These are phyloP conservation scores for Xanthoparmelia taractica DNA, from an alignment of 495 filamentous ascomycete genomes.

Conservation along the genomic window DNA sequence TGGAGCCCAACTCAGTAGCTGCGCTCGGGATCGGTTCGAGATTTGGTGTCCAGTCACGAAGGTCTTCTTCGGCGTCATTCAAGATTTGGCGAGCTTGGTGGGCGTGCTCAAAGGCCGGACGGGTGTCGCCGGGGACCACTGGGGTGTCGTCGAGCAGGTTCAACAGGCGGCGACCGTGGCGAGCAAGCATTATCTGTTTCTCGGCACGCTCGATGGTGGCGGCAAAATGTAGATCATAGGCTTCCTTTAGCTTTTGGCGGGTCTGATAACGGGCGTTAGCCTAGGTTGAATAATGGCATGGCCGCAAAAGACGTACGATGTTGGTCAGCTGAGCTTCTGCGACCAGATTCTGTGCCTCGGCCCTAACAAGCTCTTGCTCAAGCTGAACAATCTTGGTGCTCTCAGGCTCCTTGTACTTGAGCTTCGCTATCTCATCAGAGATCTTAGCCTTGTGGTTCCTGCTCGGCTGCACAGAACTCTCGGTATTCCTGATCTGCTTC, in stretches of 20 bases:
- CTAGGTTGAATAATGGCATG: not conserved
- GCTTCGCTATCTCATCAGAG: slow-evolving; percentile 77
- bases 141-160: slow-evolving; percentile 87
- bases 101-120: slow-evolving; percentile 55
- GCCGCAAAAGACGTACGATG: slow-evolving; percentile 48
- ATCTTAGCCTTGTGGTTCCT: slow-evolving; percentile 78
- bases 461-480: slow-evolving; percentile 84
- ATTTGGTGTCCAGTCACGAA: slow-evolving; percentile 63
- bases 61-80: slow-evolving; percentile 86
- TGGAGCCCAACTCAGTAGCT: slow-evolving; percentile 29
- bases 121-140: slow-evolving; percentile 75
- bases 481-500: slow-evolving; percentile 88
- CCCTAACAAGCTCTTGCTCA: slow-evolving; percentile 92
- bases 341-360: slow-evolving; percentile 90
- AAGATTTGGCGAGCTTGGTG: slow-evolving; percentile 68
- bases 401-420: slow-evolving; percentile 83
- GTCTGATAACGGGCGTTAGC: slow-evolving; percentile 46
- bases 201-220: slow-evolving; percentile 91
- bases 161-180: slow-evolving; percentile 76
- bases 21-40: slow-evolving; percentile 45
- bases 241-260: slow-evolving; percentile 86
- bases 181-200: slow-evolving; percentile 89
- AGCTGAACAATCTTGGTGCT: slow-evolving; percentile 67
- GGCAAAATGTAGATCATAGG: slow-evolving; percentile 76
- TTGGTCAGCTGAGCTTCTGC: slow-evolving; percentile 96